Percentiles rank a stretch among this genome's conserved stretches.
Evolutionary conservation across 1,284 basidiomycete species (phyloP).

Genomic region (Inonotus obliquus): DNA sequence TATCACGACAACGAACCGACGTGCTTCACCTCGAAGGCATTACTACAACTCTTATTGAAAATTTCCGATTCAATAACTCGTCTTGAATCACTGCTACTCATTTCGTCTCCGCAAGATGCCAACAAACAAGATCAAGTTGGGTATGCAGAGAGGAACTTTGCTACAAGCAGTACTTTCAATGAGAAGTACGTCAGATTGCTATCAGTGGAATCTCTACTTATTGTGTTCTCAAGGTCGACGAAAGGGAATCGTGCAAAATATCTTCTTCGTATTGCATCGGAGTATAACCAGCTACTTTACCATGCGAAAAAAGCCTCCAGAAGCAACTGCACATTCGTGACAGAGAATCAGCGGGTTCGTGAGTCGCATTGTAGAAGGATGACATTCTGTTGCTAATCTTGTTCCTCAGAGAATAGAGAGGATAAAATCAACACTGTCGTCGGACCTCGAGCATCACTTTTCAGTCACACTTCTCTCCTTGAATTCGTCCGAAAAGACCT

Average conservation of each 20-base stretch:
- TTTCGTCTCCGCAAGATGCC: slow-evolving; percentile 47
- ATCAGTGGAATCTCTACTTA: not conserved
- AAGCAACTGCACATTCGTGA: slow-evolving; percentile 73
- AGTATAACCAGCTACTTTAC: slow-evolving; percentile 92
- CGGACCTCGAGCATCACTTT: slow-evolving; percentile 18
- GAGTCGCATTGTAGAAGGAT: slow-evolving; percentile 23
- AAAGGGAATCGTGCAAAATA: slow-evolving; percentile 75
- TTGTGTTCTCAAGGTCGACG: slow-evolving; percentile 33
- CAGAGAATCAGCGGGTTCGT: slow-evolving; percentile 84
- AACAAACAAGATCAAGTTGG: slow-evolving; percentile 25
- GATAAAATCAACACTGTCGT: slow-evolving; percentile 18
- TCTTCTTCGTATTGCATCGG: slow-evolving; percentile 79
- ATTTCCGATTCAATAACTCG: slow-evolving; percentile 84
- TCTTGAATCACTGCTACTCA: slow-evolving; percentile 76
- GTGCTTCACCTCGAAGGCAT: slow-evolving; percentile 42
- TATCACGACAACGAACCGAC: not conserved
- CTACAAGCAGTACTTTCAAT: slow-evolving; percentile 27
- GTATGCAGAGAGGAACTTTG: slow-evolving; percentile 17
- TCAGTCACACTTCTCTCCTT: slow-evolving; percentile 23
- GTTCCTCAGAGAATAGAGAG: slow-evolving; percentile 16
- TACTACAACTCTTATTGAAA: slow-evolving; percentile 81
- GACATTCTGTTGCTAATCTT: slow-evolving; percentile 16
- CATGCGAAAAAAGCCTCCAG: slow-evolving; percentile 77
- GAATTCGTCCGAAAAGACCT: slow-evolving; percentile 44
- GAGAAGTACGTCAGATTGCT: slow-evolving; percentile 32